Percentiles rank a stretch among this genome's conserved stretches.
Conservation (phyloP, 768 basidiomycete species). For the Dentipellis fragilis region DNA sequence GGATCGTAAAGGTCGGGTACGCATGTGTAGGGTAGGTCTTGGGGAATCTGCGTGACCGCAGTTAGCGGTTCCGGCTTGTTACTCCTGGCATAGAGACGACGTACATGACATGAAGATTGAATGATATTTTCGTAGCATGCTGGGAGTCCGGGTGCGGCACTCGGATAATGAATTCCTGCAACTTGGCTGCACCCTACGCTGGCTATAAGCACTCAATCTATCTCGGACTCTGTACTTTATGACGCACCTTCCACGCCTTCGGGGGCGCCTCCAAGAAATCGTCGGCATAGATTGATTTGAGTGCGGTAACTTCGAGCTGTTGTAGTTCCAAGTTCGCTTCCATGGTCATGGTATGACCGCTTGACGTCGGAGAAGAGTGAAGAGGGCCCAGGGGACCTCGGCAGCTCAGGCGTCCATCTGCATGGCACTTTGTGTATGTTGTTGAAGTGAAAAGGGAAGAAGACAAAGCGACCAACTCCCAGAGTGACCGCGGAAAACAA, state of each 20-base stretch:
- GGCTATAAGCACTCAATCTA: not conserved
- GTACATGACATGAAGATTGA: constrained; percentile 65
- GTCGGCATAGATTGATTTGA: constrained; percentile 72
- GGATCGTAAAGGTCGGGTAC: constrained; percentile 55
- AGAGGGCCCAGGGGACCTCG: no score
- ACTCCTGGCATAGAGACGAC: constrained; percentile 14
- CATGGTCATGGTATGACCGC: no score
- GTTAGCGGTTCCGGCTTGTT: not conserved
- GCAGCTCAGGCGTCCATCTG: no score
- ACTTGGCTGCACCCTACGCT: constrained; percentile 49
- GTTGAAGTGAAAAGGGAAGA: no score
- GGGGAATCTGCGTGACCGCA: constrained; percentile 43
- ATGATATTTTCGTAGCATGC: constrained; percentile 46
- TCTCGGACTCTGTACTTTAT: not conserved
- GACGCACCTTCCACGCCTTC: constrained; percentile 71
- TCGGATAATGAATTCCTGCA: constrained; percentile 70
- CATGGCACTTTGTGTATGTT: no score
- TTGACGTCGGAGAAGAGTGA: no score
- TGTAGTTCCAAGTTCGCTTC: constrained; percentile 64
- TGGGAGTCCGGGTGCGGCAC: constrained; percentile 54
- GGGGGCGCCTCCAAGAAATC: constrained; percentile 64
- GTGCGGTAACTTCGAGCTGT: constrained; percentile 63
- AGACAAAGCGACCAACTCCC: no score
- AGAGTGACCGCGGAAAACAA: no score
- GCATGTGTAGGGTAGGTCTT: constrained; percentile 75